Evolutionary conservation across 306 rosid genomes (phyloP).

Genomic region (Quercus rubra): DNA sequence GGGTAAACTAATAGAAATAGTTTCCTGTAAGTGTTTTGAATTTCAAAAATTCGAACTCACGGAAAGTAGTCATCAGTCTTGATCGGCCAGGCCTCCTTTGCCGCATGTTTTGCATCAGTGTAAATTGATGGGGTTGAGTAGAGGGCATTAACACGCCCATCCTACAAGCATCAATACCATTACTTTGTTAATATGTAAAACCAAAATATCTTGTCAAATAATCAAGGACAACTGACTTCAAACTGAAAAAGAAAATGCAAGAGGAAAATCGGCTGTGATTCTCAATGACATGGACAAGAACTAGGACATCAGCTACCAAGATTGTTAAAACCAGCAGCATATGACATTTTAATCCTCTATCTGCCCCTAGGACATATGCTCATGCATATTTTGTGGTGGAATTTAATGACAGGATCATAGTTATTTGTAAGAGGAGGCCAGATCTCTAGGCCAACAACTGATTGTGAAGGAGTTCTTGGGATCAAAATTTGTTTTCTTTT

Average conservation of each 20-base stretch:
- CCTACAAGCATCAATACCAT: constrained; percentile 36
- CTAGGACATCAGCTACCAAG: not conserved
- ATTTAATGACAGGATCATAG: not conserved
- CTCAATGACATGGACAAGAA: not conserved
- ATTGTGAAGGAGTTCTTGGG: not conserved
- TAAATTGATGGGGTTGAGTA: constrained; percentile 88
- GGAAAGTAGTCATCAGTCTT: constrained; percentile 87
- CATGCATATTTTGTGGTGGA: not conserved
- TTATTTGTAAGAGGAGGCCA: not conserved
- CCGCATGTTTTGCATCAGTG: constrained; percentile 78
- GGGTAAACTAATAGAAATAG: too few species aligned
- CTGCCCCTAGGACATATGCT: not conserved
- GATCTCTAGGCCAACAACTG: not conserved
- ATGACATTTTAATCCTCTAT: not conserved
- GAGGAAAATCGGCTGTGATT: not conserved
- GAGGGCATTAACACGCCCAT: constrained; percentile 82
- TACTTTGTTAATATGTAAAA: not conserved
- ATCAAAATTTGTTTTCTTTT: not conserved
- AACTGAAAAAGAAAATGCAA: not conserved
- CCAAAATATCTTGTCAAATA: not conserved
- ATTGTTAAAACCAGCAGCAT: not conserved
- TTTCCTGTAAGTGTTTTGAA: too few species aligned
- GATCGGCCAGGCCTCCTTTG: constrained; percentile 75
- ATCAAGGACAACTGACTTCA: not conserved
- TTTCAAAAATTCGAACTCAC: constrained; percentile 39